These are phyloP conservation scores for Westerdykella aurantiaca DNA, from an alignment of 2,329 filamentous ascomycete species.

Conservation along the genomic window DNA sequence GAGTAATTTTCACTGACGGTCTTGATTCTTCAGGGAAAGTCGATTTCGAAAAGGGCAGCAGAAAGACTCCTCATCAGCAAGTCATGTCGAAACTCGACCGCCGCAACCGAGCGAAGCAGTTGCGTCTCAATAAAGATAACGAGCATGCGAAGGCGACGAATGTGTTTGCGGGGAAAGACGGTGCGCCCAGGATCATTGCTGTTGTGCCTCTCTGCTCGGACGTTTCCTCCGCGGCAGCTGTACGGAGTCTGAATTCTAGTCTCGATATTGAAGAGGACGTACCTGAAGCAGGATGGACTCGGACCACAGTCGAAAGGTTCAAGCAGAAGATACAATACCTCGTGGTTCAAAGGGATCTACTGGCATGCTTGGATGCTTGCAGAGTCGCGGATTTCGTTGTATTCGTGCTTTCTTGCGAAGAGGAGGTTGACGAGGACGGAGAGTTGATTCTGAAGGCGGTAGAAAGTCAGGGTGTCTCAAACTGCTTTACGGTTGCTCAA, in stretches of 20 bases:
- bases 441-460: constrained; percentile 81
- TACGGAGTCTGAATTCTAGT: constrained; percentile 67
- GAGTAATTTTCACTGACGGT: constrained; percentile 6
- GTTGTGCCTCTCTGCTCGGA: constrained; percentile 77
- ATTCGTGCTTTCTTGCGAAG: constrained; percentile 72
- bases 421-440: constrained; percentile 78
- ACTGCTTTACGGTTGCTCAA: constrained; percentile 79
- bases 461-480: constrained; percentile 91
- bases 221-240: constrained; percentile 60
- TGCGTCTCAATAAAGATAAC: constrained; percentile 73
- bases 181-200: constrained; percentile 80
- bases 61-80: constrained; percentile 90
- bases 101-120: constrained; percentile 89
- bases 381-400: constrained; percentile 87
- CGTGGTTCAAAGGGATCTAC: constrained; percentile 65
- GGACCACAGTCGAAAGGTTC: constrained; percentile 77
- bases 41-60: constrained; percentile 63
- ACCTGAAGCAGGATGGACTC: constrained; percentile 52
- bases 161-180: constrained; percentile 80
- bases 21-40: constrained; percentile 60
- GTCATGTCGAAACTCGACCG: constrained; percentile 97
- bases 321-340: constrained; percentile 92
- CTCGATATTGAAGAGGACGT: constrained; percentile 69
- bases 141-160: constrained; percentile 74
- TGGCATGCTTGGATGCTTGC: constrained; percentile 76